Percentiles rank a stretch among this genome's conserved stretches.
These are phyloP conservation scores for Paecilomyces dactylethromorphus DNA, from an alignment of 2,329 filamentous ascomycete species.

Conservation along the genomic window DNA sequence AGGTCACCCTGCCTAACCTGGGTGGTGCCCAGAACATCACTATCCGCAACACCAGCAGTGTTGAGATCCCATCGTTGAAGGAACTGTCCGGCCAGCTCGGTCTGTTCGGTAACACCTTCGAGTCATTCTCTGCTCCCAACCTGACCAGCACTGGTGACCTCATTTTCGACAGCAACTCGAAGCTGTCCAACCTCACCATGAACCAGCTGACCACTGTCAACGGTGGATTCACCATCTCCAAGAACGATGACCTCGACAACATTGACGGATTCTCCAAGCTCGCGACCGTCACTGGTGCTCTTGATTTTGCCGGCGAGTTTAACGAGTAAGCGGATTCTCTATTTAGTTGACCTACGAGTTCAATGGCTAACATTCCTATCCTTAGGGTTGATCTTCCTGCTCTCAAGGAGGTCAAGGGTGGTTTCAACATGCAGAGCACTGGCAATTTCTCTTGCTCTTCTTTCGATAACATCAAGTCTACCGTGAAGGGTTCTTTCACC, in stretches of 20 bases:
- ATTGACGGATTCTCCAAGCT: slow-evolving; percentile 66
- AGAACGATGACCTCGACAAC: slow-evolving; percentile 69
- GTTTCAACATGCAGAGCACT: slow-evolving; percentile 63
- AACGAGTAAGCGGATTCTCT: slow-evolving; percentile 56
- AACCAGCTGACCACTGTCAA: slow-evolving; percentile 60
- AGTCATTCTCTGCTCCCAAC: slow-evolving; percentile 39
- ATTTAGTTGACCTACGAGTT: too few relatives aligned
- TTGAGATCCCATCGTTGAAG: slow-evolving; percentile 67
- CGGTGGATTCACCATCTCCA: slow-evolving; percentile 78
- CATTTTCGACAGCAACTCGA: slow-evolving; percentile 50
- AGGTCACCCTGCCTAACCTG: slow-evolving; percentile 71
- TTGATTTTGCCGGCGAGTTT: slow-evolving; percentile 82
- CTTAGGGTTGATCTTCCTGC: slow-evolving; percentile 63
- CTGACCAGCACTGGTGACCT: slow-evolving; percentile 46
- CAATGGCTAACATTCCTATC: neutral
- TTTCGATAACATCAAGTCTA: slow-evolving; percentile 43
- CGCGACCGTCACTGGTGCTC: slow-evolving; percentile 65
- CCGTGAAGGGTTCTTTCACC: slow-evolving; percentile 41
- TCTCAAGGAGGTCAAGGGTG: slow-evolving; percentile 63
- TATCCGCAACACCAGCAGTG: slow-evolving; percentile 69
- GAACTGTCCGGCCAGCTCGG: slow-evolving; percentile 72
- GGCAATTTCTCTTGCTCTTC: slow-evolving; percentile 54
- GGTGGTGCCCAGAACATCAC: slow-evolving; percentile 72
- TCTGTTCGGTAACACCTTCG: slow-evolving; percentile 67
- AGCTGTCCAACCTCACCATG: slow-evolving; percentile 68